Percentiles rank a stretch among this genome's conserved stretches.
Evolutionary conservation across 306 rosid species (phyloP).

Genomic region (Rosa chinensis): DNA sequence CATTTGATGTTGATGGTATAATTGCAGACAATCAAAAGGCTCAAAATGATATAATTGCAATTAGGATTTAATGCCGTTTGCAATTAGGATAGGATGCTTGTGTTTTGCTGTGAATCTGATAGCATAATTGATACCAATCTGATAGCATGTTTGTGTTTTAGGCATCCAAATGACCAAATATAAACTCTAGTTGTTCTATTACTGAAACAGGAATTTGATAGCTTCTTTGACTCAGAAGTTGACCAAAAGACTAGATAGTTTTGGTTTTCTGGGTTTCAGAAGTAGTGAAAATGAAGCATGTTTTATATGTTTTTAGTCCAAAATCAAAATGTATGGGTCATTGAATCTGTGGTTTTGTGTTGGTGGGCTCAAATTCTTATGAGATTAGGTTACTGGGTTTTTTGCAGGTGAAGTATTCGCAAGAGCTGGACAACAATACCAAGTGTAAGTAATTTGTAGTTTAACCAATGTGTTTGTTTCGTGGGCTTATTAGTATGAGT

Average conservation of each 20-base stretch:
- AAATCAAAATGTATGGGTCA: background rate
- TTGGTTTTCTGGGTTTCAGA: background rate
- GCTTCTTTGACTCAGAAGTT: too few species aligned
- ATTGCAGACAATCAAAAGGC: too few species aligned
- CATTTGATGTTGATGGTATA: too few species aligned
- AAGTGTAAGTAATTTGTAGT: slow-evolving; percentile 26
- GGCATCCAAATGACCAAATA: too few species aligned
- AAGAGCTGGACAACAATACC: slow-evolving; percentile 38
- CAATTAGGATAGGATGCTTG: too few species aligned
- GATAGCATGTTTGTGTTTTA: too few species aligned
- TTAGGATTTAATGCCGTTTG: too few species aligned
- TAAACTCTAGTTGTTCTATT: too few species aligned
- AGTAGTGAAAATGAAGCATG: background rate
- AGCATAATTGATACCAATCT: too few species aligned
- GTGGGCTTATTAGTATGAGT: background rate
- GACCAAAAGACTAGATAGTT: background rate
- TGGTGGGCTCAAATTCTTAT: background rate
- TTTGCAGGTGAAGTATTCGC: slow-evolving; percentile 45
- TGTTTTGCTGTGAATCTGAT: too few species aligned
- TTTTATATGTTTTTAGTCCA: background rate
- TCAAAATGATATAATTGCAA: too few species aligned
- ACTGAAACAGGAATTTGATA: too few species aligned
- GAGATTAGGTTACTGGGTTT: background rate
- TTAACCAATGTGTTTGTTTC: background rate
- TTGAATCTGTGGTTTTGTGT: background rate